Conservation (phyloP, 345 rosid genomes). For the Lenwebbia sp. region DNA sequence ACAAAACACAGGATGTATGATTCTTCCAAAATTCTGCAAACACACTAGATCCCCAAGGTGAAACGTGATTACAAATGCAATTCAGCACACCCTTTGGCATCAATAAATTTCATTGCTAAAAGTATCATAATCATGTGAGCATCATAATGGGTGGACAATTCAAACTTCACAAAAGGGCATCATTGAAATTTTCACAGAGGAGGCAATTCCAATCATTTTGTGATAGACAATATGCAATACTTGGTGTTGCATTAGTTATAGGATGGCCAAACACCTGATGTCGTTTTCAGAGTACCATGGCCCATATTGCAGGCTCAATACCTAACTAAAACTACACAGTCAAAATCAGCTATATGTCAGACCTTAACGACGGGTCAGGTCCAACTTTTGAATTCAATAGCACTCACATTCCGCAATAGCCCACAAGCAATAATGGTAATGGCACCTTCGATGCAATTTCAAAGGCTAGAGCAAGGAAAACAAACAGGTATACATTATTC, state of each 20-base stretch:
- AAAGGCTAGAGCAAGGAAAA: neutral
- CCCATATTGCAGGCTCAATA: neutral
- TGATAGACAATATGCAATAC: neutral
- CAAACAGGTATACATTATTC: neutral
- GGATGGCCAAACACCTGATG: neutral
- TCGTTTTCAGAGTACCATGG: neutral
- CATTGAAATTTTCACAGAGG: neutral
- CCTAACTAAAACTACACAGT: neutral
- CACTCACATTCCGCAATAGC: neutral
- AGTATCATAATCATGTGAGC: neutral
- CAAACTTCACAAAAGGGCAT: neutral
- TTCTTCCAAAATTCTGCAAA: neutral
- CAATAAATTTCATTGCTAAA: neutral
- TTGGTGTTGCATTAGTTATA: neutral
- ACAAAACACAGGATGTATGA: neutral
- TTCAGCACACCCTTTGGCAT: neutral
- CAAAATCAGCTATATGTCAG: neutral
- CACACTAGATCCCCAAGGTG: neutral
- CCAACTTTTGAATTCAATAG: neutral
- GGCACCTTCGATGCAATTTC: neutral
- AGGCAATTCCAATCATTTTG: neutral
- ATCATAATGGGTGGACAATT: neutral
- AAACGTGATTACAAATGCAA: neutral
- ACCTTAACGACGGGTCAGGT: neutral
- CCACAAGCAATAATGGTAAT: neutral